A percentile compares a stretch with the other conserved stretches of the same genome.
These are phyloP conservation scores for Colletotrichum tabaci DNA, from an alignment of 2,329 filamentous ascomycete genomes.

Conservation along the genomic window DNA sequence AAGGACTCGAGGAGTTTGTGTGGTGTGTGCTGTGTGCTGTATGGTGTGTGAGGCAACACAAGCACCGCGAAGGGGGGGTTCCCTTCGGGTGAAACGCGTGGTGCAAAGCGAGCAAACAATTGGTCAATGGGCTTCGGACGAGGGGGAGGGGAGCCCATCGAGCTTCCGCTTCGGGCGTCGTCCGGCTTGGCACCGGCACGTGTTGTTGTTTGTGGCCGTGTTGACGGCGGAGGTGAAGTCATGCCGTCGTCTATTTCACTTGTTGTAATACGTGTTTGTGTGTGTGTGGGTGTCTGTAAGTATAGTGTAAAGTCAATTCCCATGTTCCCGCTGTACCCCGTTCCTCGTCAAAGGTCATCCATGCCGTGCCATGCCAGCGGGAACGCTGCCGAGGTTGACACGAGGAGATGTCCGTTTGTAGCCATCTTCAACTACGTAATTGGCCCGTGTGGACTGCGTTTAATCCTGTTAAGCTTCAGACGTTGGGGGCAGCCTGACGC, in stretches of 20 bases:
- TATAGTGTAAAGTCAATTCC: slow-evolving; percentile 3
- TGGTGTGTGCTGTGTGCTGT: neutral
- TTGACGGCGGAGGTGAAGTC: neutral
- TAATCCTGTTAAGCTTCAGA: neutral
- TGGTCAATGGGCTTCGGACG: slow-evolving; percentile 20
- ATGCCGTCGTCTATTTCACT: neutral
- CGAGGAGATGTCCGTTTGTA: neutral
- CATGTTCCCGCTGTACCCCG: slow-evolving; percentile 9
- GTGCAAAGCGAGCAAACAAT: slow-evolving; percentile 17
- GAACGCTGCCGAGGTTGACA: neutral
- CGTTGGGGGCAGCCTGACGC: neutral
- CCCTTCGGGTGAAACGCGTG: slow-evolving; percentile 34
- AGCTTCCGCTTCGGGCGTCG: slow-evolving; percentile 31
- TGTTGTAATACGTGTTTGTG: neutral
- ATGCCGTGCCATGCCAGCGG: slow-evolving; percentile 8
- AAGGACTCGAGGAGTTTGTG: neutral
- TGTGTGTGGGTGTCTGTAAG: neutral
- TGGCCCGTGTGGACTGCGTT: neutral
- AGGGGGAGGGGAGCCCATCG: neutral
- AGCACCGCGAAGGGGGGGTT: neutral
- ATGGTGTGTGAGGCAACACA: neutral
- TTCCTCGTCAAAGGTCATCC: neutral
- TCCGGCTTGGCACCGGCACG: slow-evolving; percentile 34
- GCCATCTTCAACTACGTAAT: neutral
- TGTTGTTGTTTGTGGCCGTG: neutral